Evolutionary conservation across 176 grass and related monocot species (phyloP), one percentile per base, ranked within the genome.

Genomic region (Paspalum vaginatum): DNA sequence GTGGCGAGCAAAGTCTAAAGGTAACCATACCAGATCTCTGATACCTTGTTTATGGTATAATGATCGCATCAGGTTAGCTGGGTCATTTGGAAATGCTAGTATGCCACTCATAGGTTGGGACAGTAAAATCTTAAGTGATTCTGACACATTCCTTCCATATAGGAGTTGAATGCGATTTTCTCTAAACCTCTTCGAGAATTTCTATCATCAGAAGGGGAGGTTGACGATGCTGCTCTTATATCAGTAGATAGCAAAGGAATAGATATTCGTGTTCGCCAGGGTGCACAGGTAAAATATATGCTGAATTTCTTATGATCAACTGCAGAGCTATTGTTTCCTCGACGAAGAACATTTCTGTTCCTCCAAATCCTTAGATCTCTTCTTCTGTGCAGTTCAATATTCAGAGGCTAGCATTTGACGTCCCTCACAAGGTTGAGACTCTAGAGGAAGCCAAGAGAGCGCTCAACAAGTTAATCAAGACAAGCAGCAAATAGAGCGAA

Each of bases 221-320:
- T 95, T 79, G 96, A 99, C 67, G 96, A 91, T 86, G 96, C 93
- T 47, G 96, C 96, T 74, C 85, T 99, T 79, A 99, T 99, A 93
- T 99, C 96, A 15, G 88, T 99, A 77, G 96, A 99, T 68, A 99
- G 96, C 87, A 95, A 99, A 89, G 96, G 96, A 21, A 99, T 88
- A 68, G 96, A 95, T 38, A 99, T 99, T 81, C 82, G 96, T 17
- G 96, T 99, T 81, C 89, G 96, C n/a, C 92, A 99, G 67, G 96
- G 93, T 77, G 96, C 96, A 74, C 96, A 99, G 96, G 96, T 99
- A 86, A 46, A 53, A 68, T 78, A 48, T 16, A 62, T 60, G 32
- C 42, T 61, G 38, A 55, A 59, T 11, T 84, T 18, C 7, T 72
- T 67, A 67, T 39, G 13, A 45, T 54, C 32, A 76, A 79, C 16